Base-by-base conservation (phyloP, 2,329 filamentous ascomycete species). In the Sporothrix pseudoabietina region DNA sequence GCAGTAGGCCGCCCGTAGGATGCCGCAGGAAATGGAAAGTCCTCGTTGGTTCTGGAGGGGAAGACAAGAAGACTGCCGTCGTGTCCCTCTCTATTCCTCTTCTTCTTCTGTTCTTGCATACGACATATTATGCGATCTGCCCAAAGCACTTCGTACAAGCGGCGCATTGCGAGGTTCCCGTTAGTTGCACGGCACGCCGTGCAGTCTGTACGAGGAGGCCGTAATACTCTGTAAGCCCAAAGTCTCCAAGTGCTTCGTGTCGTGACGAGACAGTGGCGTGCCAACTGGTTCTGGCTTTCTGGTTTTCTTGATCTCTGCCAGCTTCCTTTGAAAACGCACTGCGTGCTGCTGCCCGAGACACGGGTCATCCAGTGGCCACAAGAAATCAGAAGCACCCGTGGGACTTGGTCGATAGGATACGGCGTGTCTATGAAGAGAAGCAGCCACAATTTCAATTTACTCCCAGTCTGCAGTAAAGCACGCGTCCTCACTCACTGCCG, bases 321-420 rank as follows among this genome's bases (percentile, higher is more conserved):
- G 14, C n/a, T 26, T 39, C 39, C 10, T 26, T 65, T 65, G 35
- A 9, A 49, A 49, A 32, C 8, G 8, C 44, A 22, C 63, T 22
- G 44, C 63, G 22, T 68, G 63, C 41, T 41, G 35, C 14, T 61
- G 54, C 65, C 54, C 69, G 69, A 71, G 55, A 71, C 54, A 49
- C 69, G 69, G 61, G 55, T 61, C 54, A 49, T 47, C n/a, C 39
- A 55, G 68, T 14, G 22, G 39, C 26, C 8, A 35, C 35, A 35
- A 35, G 35, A 35, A 39, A n/a, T 65, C 41, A 47, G 44, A 52
- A 68, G 63, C 63, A 16, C 44, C 63, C 41, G 19, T 68, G 30
- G 65, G 35, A 35, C 44, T 47, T 30, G 12, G 35, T 44, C 10
- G 19, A 26, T 26, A 63, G 32, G 35, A 35, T 26, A 26, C 19